Evolutionary conservation across 345 rosid species (phyloP).

Genomic region (Moricandia arvensis): DNA sequence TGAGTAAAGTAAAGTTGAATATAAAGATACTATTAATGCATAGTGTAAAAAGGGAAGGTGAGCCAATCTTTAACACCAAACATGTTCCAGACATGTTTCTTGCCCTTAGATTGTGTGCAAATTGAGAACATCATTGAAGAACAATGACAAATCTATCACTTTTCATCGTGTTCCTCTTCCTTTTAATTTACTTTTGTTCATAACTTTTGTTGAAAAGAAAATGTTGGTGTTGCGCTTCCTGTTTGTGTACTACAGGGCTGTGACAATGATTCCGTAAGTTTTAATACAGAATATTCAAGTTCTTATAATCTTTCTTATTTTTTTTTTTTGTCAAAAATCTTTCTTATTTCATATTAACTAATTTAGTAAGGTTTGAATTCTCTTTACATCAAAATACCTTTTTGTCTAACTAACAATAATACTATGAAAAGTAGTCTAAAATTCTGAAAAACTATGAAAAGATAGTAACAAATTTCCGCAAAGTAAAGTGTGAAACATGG

Average conservation of each 20-base stretch:
- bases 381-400: background rate
- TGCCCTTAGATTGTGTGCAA: slow-evolving; percentile 33
- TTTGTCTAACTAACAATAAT: background rate
- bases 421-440: background rate
- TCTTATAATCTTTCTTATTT: too few relatives aligned
- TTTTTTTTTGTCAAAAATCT: too few relatives aligned
- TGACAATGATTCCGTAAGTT: slow-evolving; percentile 18
- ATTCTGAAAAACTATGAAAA: too few relatives aligned
- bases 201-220: slow-evolving; percentile 25
- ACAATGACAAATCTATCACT: slow-evolving; percentile 18
- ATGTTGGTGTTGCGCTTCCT: slow-evolving; percentile 25
- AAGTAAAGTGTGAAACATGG: too few relatives aligned
- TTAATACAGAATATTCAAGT: background rate
- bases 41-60: slow-evolving; percentile 24
- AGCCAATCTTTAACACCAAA: slow-evolving; percentile 36
- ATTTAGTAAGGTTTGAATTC: background rate
- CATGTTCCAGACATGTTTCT: slow-evolving; percentile 43
- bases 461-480: too few relatives aligned
- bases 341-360: background rate
- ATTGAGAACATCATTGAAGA: slow-evolving; percentile 30
- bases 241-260: slow-evolving; percentile 21
- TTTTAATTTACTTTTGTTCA: slow-evolving; percentile 17
- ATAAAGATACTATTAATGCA: slow-evolving; percentile 26
- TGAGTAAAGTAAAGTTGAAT: slow-evolving; percentile 28
- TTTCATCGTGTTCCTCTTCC: slow-evolving; percentile 32